These are phyloP conservation scores for Lathyrus sativus DNA, from an alignment of 306 rosid genomes.

Conservation along the genomic window DNA sequence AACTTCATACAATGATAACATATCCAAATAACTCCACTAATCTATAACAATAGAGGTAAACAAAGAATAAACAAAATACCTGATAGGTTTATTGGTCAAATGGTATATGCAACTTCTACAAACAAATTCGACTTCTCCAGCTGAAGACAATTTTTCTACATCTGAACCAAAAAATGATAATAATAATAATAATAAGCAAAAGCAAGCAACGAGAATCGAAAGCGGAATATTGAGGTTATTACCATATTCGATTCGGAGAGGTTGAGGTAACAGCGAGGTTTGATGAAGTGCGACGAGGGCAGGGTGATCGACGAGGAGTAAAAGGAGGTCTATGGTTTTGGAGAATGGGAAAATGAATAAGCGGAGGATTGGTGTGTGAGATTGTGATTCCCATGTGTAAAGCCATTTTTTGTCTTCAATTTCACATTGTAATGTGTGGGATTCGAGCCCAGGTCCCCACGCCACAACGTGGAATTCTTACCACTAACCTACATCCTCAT, in stretches of 20 bases:
- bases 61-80: constrained; percentile 43
- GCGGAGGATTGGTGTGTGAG: constrained; percentile 75
- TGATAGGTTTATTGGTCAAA: constrained; percentile 65
- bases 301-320: constrained; percentile 82
- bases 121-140: constrained; percentile 65
- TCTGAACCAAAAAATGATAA: constrained; percentile 49
- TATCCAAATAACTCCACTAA: background rate
- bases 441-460: constrained; percentile 65
- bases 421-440: constrained; percentile 35
- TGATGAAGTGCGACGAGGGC: constrained; percentile 49
- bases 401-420: constrained; percentile 51
- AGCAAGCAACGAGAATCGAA: background rate
- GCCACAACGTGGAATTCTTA: constrained; percentile 5
- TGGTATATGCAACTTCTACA: constrained; percentile 67
- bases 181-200: background rate
- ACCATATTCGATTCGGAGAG: constrained; percentile 66
- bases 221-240: constrained; percentile 35
- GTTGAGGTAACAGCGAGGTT: constrained; percentile 16
- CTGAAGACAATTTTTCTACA: constrained; percentile 49
- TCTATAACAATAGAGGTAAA: background rate
- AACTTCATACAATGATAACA: background rate
- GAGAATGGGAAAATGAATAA: constrained; percentile 54
- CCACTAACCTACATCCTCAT: constrained; percentile 33
- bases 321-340: constrained; percentile 52
- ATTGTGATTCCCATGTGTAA: constrained; percentile 89